Base-by-base conservation (phyloP, 2,329 filamentous ascomycete genomes). In the Claviceps quebecensis region DNA sequence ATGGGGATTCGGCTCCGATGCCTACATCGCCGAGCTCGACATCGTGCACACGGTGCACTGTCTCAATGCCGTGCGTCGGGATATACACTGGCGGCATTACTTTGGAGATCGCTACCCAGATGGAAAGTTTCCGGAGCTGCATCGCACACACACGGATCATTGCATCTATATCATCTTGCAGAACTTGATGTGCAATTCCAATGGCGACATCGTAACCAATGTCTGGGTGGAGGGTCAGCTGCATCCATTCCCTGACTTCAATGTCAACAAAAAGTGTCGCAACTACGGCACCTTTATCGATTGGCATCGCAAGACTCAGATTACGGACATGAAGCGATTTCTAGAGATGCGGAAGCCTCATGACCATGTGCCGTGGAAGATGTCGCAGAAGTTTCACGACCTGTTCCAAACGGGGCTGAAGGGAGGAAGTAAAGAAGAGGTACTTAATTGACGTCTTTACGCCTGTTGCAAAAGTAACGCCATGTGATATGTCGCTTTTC, bases 1-100 rank as follows among this genome's bases (percentile, higher is more conserved):
- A 22, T 65, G 62, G 55, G 61, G 59, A 14, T 53, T 62, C 43
- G 66, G 64, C 1, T 26, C 53, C 17, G 60, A 66, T 36, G 62
- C 60, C 3, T 67, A 66, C 52, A 60, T 65, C 48, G 64, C 57
- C 2, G 56, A 62, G 45, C 52, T 69, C 1, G 67, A 71, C 19
- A 52, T 57, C 9, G 55, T 58, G 22, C 58, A 60, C 47, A 53
- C 56, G 37, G 50, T 60, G 13, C 57, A 60, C 52, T 60, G 58
- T 49, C 56, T 60, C 45, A 51, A 58, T 47, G 44, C 49, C 39
- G 41, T 60, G 19, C 57, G 57, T 6, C 49, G 51, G 16, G 49
- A 54, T n/a, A 49, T 50, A 4, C 48, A 55, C 48, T 55, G 52
- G 37, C 40, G 51, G 43, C 47, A 53, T 41, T 49, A 53, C 40